Conservation (phyloP, 495 filamentous ascomycete genomes). For the Penicillium pancosmium region DNA sequence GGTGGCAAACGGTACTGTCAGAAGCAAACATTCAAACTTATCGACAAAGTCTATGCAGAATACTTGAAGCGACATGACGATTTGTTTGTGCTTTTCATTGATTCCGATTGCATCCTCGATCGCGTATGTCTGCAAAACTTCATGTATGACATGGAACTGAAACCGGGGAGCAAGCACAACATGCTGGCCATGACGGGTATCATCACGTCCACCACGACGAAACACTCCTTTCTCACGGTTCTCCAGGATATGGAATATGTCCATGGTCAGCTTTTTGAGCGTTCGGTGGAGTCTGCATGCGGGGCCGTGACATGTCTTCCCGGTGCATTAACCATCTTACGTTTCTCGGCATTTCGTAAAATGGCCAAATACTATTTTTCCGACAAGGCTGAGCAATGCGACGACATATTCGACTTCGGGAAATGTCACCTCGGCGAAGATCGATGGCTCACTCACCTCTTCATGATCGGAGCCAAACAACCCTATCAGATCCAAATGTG, state of each 20-base stretch:
- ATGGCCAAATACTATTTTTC: slow-evolving; percentile 99
- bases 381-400: slow-evolving; percentile 93
- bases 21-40: slow-evolving; percentile 91
- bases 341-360: slow-evolving; percentile 93
- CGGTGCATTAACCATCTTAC: slow-evolving; percentile 90
- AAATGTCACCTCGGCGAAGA: slow-evolving; percentile 97
- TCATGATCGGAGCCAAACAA: slow-evolving; percentile 96
- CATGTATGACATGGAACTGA: slow-evolving; percentile 98
- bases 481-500: slow-evolving; percentile 97
- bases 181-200: slow-evolving; percentile 99
- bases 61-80: slow-evolving; percentile 90
- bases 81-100: slow-evolving; percentile 95
- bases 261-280: slow-evolving; percentile 95
- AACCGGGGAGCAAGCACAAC: slow-evolving; percentile 86
- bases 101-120: slow-evolving; percentile 97
- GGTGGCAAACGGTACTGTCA: slow-evolving; percentile 95
- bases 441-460: slow-evolving; percentile 95
- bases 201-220: slow-evolving; percentile 91
- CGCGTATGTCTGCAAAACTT: slow-evolving; percentile 94
- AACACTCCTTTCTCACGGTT: slow-evolving; percentile 86
- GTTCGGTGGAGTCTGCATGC: slow-evolving; percentile 93
- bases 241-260: slow-evolving; percentile 99
- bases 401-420: slow-evolving; percentile 94
- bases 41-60: slow-evolving; percentile 88
- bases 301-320: slow-evolving; percentile 95